Conservation (phyloP, 73 alveolate genomes). For the Strombidium stylifer region DNA sequence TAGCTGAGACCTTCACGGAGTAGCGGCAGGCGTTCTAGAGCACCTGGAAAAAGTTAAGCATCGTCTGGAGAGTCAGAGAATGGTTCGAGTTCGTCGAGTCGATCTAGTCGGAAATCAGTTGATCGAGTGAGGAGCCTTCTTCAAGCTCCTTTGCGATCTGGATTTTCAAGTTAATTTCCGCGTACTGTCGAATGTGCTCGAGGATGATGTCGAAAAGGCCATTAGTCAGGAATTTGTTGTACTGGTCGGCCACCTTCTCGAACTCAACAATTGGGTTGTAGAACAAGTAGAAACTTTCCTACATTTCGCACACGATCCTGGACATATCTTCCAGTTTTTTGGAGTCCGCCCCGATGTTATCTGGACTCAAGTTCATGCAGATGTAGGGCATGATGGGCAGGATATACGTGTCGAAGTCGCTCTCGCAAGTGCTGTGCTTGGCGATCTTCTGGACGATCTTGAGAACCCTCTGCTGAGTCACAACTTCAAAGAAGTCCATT, state of each 20-base stretch:
- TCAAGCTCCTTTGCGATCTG: too few species aligned
- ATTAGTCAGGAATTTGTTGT: constrained; percentile 6
- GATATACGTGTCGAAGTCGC: constrained; percentile 26
- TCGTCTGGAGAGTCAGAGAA: too few species aligned
- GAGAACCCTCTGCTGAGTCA: constrained; percentile 43
- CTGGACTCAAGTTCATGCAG: constrained; percentile 1
- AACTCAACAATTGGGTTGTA: constrained; percentile 21
- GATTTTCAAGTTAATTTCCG: background rate
- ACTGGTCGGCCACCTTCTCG: background rate
- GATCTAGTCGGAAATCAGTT: background rate
- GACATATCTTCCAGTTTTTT: constrained; percentile 14
- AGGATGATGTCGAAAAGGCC: constrained; percentile 32
- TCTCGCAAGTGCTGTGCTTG: constrained; percentile 43
- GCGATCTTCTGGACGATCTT: constrained; percentile 31
- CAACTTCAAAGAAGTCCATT: constrained; percentile 67
- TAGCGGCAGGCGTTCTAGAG: background rate
- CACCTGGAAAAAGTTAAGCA: constrained; percentile 2
- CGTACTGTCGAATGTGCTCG: constrained; percentile 4
- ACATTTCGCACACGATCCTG: constrained; percentile 12
- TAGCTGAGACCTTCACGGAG: constrained; percentile 13
- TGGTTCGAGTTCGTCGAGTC: constrained; percentile 1
- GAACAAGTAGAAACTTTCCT: constrained; percentile 19
- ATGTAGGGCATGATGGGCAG: constrained; percentile 57
- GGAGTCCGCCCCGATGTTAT: constrained; percentile 26
- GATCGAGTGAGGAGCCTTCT: background rate